These are phyloP conservation scores for Kwoniella dejecticola DNA, from an alignment of 768 basidiomycete genomes.

Conservation along the genomic window DNA sequence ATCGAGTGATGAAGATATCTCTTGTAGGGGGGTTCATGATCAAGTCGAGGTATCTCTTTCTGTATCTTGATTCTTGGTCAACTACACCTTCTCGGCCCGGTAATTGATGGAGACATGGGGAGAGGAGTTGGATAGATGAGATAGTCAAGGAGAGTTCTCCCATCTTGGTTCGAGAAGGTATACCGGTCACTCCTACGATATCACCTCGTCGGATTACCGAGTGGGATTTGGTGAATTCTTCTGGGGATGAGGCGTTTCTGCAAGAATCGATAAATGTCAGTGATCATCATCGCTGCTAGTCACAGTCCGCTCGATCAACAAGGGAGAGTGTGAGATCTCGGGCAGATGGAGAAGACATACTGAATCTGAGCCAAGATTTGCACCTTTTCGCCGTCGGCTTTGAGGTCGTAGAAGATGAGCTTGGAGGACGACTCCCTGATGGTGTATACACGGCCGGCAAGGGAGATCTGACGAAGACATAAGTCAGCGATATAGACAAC, in stretches of 20 bases:
- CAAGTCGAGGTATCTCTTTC: constrained; percentile 98
- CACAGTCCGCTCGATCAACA: no score
- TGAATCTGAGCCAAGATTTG: constrained; percentile 91
- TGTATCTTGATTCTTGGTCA: constrained; percentile 95
- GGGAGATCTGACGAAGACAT: constrained; percentile 53
- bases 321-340: no score
- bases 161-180: constrained; percentile 88
- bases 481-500: not conserved
- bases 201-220: constrained; percentile 92
- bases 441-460: constrained; percentile 90
- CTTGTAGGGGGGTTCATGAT: constrained; percentile 90
- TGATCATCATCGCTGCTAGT: no score
- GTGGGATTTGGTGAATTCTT: constrained; percentile 70
- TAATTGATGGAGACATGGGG: constrained; percentile 94
- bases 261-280: not conserved
- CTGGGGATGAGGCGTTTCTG: constrained; percentile 55
- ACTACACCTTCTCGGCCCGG: constrained; percentile 84
- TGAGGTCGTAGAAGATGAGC: constrained; percentile 91
- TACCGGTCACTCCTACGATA: constrained; percentile 88
- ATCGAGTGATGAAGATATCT: constrained; percentile 84
- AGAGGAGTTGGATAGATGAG: constrained; percentile 76
- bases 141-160: constrained; percentile 91
- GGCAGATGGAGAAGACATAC: constrained; percentile 64
- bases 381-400: constrained; percentile 86
- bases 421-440: constrained; percentile 80